A percentile compares a stretch with the other conserved stretches of the same genome.
phyloP scores from a whole-genome alignment of 345 rosid species.

The Capsella bursapastoris region DNA sequence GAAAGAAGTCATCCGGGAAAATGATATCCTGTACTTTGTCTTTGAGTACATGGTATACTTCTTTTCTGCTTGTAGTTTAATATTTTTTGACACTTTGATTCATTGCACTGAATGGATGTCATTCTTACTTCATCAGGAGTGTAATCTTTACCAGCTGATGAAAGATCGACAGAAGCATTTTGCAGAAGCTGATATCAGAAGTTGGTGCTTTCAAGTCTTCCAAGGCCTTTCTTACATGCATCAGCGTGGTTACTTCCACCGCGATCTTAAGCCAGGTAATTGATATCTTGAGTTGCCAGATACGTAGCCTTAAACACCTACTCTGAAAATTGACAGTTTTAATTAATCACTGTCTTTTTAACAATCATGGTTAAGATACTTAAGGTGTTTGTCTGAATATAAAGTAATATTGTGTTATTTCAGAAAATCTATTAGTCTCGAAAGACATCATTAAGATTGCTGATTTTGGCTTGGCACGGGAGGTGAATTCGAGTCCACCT shows the following conservation, averaged over 20 bases:
- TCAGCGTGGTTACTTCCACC: conserved; percentile 95
- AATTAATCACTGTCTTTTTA: background rate
- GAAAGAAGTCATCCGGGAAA: conserved; percentile 93
- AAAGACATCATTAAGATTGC: conserved; percentile 85
- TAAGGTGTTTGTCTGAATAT: conserved; percentile 4
- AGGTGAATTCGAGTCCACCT: conserved; percentile 86
- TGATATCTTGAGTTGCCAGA: conserved; percentile 26
- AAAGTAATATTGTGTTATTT: conserved; percentile 25
- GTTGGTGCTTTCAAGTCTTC: conserved; percentile 98
- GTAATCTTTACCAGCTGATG: conserved; percentile 92
- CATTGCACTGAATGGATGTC: conserved; percentile 19
- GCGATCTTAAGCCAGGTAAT: conserved; percentile 98
- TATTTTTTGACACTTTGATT: conserved; percentile 4
- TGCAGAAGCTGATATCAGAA: conserved; percentile 78
- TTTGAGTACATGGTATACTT: conserved; percentile 91
- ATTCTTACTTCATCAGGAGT: conserved; percentile 61
- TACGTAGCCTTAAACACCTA: background rate
- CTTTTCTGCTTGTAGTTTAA: conserved; percentile 16
- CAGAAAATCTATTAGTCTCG: conserved; percentile 88
- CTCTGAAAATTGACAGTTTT: background rate
- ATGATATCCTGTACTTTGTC: conserved; percentile 82
- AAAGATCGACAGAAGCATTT: conserved; percentile 78
- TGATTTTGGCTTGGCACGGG: conserved; percentile 98
- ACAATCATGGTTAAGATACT: background rate
- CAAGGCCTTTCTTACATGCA: conserved; percentile 96